Base-by-base conservation (phyloP, 2,329 filamentous ascomycete species). In the Neonectria neomacrospora region DNA sequence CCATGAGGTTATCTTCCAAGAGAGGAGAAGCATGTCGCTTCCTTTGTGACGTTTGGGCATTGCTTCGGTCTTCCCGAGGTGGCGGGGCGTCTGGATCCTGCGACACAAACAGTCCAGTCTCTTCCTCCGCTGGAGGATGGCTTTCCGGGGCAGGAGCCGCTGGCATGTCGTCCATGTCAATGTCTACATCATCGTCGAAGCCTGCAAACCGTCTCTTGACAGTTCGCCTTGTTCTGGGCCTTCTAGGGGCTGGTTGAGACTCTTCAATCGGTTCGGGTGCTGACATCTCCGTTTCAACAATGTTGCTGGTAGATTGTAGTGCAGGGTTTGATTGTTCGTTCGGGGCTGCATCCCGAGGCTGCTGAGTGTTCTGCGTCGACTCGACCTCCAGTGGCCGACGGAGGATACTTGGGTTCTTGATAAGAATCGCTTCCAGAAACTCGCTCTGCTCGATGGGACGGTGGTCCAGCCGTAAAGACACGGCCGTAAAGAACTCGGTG, bases 391-490 rank as follows among this genome's bases (percentile, higher is more conserved):
- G 84, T 6, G 89, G 85, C 39, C 89, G 86, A 61, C 92, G 89
- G 20, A 98, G 82, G 45, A 86, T 85, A 63, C 86, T 88, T 7
- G 93, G 88, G 78, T 98, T 90, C 54, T 91, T 91, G n/a, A 83
- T 88, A 28, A 98, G 80, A 48, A 99, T 96, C 1, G 92, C 92
- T 76, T 97, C 93, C 2, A 99, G 83, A 66, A 99, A 97, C 71
- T 97, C 94, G 61, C 91, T 94, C 74, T 97, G 94, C 70, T 95
- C 89, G 56, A 97, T 90, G 2, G 94, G 89, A 4, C 93, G 88
- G 75, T 97, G 94, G 64, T 94, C 90, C 12, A 96, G 85, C 48
- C 88, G 83, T 20, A 90, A 76, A 2, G 94, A 91, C 16, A 96
- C 86, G 8, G 88, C 80, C 5, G 85, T 89, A 67, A 90, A 85